Evolutionary conservation across 2,329 filamentous ascomycete genomes (phyloP).

Genomic region (Penicillium fuscoglaucum): DNA sequence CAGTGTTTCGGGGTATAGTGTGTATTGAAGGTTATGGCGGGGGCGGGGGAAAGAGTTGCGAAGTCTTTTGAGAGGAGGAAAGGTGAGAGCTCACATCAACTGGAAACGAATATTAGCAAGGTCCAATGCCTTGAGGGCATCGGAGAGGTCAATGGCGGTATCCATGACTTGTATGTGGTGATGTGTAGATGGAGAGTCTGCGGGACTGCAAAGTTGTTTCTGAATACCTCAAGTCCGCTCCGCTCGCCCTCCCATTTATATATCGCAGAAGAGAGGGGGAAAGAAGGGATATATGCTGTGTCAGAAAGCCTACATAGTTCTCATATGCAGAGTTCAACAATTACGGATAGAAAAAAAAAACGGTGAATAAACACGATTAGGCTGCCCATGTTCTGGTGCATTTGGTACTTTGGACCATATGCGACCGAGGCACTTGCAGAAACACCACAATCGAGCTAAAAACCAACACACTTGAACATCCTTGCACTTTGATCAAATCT

Average conservation of each 20-base stretch:
- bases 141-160: constrained; percentile 80
- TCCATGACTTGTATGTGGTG: constrained; percentile 64
- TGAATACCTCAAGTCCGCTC: constrained; percentile 5
- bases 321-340: background rate
- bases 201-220: constrained; percentile 15
- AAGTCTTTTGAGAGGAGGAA: constrained; percentile 4
- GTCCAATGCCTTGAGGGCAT: constrained; percentile 82
- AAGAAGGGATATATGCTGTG: background rate
- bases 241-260: constrained; percentile 1
- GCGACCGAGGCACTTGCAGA: constrained; percentile 2
- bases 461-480: background rate
- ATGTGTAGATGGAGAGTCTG: constrained; percentile 12
- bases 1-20: background rate
- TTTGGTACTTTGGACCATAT: constrained; percentile 1
- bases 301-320: background rate
- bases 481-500: background rate
- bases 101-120: constrained; percentile 90
- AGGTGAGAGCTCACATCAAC: constrained; percentile 66
- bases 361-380: background rate
- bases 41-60: constrained; percentile 9
- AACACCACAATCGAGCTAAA: background rate
- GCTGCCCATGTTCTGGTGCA: background rate
- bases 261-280: background rate
- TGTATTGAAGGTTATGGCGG: constrained; percentile 11
- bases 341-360: background rate